Conservation (phyloP, 2,329 filamentous ascomycete species). For the Venturia asperata region DNA sequence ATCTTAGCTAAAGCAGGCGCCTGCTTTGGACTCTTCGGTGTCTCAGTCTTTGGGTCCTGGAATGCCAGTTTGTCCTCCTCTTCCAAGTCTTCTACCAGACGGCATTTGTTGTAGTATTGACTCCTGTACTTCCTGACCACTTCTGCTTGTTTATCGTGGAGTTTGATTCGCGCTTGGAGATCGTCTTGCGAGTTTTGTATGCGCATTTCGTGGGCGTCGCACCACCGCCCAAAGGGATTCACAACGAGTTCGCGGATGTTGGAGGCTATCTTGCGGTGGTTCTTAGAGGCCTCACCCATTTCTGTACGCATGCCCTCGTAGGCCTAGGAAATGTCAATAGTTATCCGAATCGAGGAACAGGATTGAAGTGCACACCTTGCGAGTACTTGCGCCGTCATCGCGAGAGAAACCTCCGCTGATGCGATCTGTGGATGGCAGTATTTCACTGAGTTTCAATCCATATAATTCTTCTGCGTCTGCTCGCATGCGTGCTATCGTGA, state of each 20-base stretch:
- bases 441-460: conserved; percentile 70
- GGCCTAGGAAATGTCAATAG: conserved; percentile 49
- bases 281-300: conserved; percentile 84
- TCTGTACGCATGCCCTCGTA: conserved; percentile 89
- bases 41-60: conserved; percentile 63
- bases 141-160: conserved; percentile 87
- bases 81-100: conserved; percentile 89
- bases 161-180: conserved; percentile 81
- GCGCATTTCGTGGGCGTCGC: conserved; percentile 84
- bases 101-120: conserved; percentile 98
- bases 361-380: conserved; percentile 59
- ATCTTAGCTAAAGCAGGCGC: conserved; percentile 39
- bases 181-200: conserved; percentile 94
- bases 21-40: conserved; percentile 37
- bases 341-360: background rate
- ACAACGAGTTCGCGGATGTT: conserved; percentile 96
- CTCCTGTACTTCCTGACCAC: conserved; percentile 85
- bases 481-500: conserved; percentile 86
- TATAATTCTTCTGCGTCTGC: conserved; percentile 93
- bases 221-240: conserved; percentile 90
- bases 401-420: conserved; percentile 74
- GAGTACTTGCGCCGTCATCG: conserved; percentile 91
- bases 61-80: conserved; percentile 99
- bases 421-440: conserved; percentile 73
- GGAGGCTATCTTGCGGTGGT: conserved; percentile 90